phyloP scores from a whole-genome alignment of 495 filamentous ascomycete genomes.

The Immersiella caudata region DNA sequence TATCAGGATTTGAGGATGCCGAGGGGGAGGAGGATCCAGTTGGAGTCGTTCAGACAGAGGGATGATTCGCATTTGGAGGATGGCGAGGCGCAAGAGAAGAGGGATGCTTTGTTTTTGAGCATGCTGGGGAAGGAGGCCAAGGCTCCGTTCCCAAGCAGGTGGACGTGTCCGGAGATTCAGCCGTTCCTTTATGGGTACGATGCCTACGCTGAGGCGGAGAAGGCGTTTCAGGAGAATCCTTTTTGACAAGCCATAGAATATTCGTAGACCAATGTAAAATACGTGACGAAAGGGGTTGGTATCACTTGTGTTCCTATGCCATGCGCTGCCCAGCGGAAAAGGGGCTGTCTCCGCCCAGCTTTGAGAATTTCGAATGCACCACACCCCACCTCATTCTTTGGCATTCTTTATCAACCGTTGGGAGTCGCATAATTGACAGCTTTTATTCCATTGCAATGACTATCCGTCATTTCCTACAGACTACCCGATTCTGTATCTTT shows the following conservation, averaged over 20 bases:
- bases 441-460: no score
- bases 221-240: slow-evolving; percentile 47
- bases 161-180: slow-evolving; percentile 64
- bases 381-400: no score
- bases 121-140: slow-evolving; percentile 42
- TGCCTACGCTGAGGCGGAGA: slow-evolving; percentile 59
- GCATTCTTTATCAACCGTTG: no score
- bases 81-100: slow-evolving; percentile 55
- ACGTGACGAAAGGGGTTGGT: no score
- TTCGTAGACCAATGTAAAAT: no score
- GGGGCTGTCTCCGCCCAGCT: no score
- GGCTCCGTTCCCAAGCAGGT: slow-evolving; percentile 60
- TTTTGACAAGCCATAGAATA: slow-evolving; percentile 29
- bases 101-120: slow-evolving; percentile 54
- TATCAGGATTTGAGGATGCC: slow-evolving; percentile 66
- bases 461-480: no score
- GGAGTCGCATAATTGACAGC: no score
- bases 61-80: slow-evolving; percentile 63
- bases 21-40: slow-evolving; percentile 58
- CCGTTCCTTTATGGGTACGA: slow-evolving; percentile 66
- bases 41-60: slow-evolving; percentile 55
- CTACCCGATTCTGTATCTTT: no score
- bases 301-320: no score
- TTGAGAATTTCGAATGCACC: no score
- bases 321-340: no score